Evolutionary conservation across 768 basidiomycete species (phyloP), one percentile per base, ranked within the genome.

Genomic region (Dentipellis sp.): DNA sequence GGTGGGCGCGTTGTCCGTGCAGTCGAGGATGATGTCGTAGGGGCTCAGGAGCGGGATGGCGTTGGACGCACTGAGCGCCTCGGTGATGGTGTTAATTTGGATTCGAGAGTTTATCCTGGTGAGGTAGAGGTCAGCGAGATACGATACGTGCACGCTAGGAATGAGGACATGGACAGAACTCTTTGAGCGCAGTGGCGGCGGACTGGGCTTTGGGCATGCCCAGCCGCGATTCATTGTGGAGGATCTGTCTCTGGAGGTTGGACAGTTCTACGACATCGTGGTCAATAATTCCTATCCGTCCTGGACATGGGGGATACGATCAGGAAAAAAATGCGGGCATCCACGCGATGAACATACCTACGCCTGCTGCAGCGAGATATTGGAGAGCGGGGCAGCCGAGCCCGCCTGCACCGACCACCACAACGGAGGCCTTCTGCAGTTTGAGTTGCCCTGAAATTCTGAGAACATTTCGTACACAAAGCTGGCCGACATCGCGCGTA

Each of bases 381-480:
- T 97, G 92, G 48, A 99, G 75, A 40, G 91, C 91, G 49, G 97
- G 94, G 68, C 97, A 98, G 10, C 97, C 97, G 11, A 99, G 77
- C 9, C 97, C 97, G 0, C 97, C 97, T 14, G 94, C 97, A 23
- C 97, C 97, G 3, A 97, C 81, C 3, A 98, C 91, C 14, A 84
- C 83, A 1, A 94, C 84, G 2, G 84, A 83, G 0, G 93, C 81
- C 8, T 74, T 64, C 57, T 83, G 83, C 10, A 99, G 74, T 67
- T 85, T 91, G 42, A 93, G 68, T 68, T 98, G 95, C 17, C 89
- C 95, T 94, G 54, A 7, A 6, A 9, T 63, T 16, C 50, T 53
- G 38, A 36, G 52, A 21, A 7, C 39, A 19, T 59, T 63, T 47
- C 49, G 6, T 46, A 21, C 37, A 17, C 11, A 10, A 10, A 53